A percentile compares a stretch with the other conserved stretches of the same genome.
phyloP scores from a whole-genome alignment of 352 stramenopile genomes.

The Globisporangium cylindrosporum region DNA sequence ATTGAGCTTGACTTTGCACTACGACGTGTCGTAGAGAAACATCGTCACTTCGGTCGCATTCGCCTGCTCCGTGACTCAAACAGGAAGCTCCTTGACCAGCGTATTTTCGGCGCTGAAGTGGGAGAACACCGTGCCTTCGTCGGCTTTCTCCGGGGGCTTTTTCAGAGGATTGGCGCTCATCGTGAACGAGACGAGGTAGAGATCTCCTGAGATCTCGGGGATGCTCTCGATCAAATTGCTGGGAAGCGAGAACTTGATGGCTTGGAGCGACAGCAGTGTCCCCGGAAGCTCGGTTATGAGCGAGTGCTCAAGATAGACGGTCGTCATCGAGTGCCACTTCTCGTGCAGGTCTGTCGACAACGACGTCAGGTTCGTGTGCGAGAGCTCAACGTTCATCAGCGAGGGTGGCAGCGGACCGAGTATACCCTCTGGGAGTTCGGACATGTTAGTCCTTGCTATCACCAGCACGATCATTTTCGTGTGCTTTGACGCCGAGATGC shows the following conservation, averaged over 20 bases:
- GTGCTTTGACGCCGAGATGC: constrained; percentile 1
- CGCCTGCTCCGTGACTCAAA: background rate
- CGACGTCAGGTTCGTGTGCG: constrained; percentile 20
- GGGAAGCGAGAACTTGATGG: background rate
- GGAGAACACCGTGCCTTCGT: background rate
- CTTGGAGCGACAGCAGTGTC: background rate
- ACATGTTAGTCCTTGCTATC: constrained; percentile 9
- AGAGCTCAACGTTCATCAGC: constrained; percentile 26
- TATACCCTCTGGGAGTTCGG: constrained; percentile 6
- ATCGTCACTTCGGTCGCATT: background rate
- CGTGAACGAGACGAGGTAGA: constrained; percentile 1
- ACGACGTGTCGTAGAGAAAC: background rate
- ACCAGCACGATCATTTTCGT: background rate
- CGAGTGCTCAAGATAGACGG: constrained; percentile 24
- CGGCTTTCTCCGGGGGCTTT: background rate
- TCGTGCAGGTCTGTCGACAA: constrained; percentile 17
- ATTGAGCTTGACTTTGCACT: background rate
- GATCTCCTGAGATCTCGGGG: background rate
- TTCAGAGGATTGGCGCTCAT: constrained; percentile 3
- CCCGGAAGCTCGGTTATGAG: constrained; percentile 10
- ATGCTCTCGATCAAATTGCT: background rate
- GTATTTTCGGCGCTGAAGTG: constrained; percentile 4
- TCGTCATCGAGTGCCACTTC: constrained; percentile 17
- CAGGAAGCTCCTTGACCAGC: background rate
- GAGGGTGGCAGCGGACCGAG: background rate